phyloP scores from a whole-genome alignment of 257 asterid genomes.

The Sherardia arvensis region DNA sequence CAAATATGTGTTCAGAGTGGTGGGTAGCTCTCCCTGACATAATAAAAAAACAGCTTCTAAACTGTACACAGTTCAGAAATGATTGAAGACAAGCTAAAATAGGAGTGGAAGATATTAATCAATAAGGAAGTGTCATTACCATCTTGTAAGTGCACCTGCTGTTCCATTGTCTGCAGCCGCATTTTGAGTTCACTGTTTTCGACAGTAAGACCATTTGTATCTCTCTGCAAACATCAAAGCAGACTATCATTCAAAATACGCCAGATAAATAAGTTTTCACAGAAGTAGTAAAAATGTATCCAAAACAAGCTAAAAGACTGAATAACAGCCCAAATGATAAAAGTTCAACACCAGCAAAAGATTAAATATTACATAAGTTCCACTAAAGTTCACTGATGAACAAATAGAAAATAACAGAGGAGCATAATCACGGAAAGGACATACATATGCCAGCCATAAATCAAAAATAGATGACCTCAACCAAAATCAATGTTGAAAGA shows the following conservation, averaged over 20 bases:
- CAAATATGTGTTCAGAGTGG: background rate
- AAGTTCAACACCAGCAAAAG: background rate
- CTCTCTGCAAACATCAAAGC: constrained; percentile 49
- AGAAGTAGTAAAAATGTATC: background rate
- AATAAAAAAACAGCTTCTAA: background rate
- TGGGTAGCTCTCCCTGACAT: background rate
- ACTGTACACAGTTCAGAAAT: background rate
- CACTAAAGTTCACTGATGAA: background rate
- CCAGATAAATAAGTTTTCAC: background rate
- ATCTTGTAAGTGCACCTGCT: constrained; percentile 93
- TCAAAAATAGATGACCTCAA: constrained; percentile 3
- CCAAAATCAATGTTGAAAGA: background rate
- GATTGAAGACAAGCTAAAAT: background rate
- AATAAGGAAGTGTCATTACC: constrained; percentile 34
- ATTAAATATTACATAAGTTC: background rate
- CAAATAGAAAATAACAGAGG: background rate
- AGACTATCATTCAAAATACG: background rate
- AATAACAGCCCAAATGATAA: background rate
- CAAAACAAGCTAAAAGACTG: background rate
- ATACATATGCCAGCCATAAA: background rate
- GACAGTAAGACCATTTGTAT: constrained; percentile 73
- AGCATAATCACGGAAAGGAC: background rate
- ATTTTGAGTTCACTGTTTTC: constrained; percentile 92
- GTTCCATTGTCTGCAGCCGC: constrained; percentile 88
- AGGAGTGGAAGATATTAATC: background rate